Evolutionary conservation across 192 early-diverging fungal species (phyloP).

Genomic region (Backusella circina): DNA sequence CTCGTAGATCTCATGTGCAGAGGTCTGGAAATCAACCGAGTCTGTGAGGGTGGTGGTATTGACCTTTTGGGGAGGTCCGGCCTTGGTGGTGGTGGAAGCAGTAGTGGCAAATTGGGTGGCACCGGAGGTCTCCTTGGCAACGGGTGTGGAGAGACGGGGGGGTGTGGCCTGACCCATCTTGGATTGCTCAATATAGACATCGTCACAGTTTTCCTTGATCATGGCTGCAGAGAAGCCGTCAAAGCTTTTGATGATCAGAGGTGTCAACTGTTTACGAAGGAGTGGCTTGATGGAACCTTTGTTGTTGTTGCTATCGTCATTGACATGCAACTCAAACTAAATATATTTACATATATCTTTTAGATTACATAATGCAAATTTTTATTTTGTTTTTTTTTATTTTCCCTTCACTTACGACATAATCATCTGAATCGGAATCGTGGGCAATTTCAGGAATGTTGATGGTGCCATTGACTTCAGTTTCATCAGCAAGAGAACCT

Average conservation of each 20-base stretch:
- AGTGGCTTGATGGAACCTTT: conserved; percentile 48
- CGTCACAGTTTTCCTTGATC: conserved; percentile 52
- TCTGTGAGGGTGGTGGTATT: conserved; percentile 71
- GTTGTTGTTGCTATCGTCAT: conserved; percentile 4
- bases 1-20: conserved; percentile 76
- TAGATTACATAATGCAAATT: background rate
- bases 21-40: conserved; percentile 79
- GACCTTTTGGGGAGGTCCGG: conserved; percentile 30
- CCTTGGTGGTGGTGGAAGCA: background rate
- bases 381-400: background rate
- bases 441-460: conserved; percentile 88
- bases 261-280: conserved; percentile 65
- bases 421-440: conserved; percentile 80
- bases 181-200: conserved; percentile 77
- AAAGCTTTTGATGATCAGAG: conserved; percentile 58
- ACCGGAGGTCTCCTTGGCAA: conserved; percentile 11
- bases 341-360: background rate
- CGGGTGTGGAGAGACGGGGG: conserved; percentile 27
- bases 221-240: conserved; percentile 65
- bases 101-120: conserved; percentile 3
- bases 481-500: conserved; percentile 58
- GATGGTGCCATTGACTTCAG: conserved; percentile 68
- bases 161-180: conserved; percentile 37
- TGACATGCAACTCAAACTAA: background rate
- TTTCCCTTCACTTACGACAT: conserved; percentile 53